Evolutionary conservation across 139 green algal species (phyloP).

Genomic region (Chlamydomonas schloesseri): DNA sequence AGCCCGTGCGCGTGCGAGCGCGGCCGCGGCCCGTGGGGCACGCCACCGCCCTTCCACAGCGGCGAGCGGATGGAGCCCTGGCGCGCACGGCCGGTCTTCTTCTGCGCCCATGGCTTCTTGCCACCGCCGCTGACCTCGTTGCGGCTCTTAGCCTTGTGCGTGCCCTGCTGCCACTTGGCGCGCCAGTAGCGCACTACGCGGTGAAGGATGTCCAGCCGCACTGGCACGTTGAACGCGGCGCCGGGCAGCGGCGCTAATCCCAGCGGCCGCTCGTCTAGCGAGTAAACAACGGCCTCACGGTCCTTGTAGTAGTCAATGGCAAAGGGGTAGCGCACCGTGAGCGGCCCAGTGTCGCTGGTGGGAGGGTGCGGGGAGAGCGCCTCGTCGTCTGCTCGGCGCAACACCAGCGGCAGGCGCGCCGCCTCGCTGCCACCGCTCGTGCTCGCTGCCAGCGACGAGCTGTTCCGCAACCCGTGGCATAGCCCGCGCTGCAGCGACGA

Average conservation of each 20-base stretch:
- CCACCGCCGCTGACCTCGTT: constrained; percentile 91
- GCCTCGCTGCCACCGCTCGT: background rate
- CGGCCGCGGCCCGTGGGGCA: constrained; percentile 79
- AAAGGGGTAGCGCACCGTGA: constrained; percentile 52
- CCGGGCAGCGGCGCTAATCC: constrained; percentile 49
- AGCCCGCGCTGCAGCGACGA: no score
- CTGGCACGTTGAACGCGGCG: constrained; percentile 65
- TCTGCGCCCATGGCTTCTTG: constrained; percentile 96
- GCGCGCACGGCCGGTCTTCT: constrained; percentile 92
- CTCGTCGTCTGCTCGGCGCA: constrained; percentile 8
- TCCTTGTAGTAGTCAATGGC: constrained; percentile 47
- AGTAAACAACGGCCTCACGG: constrained; percentile 42
- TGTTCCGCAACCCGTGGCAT: no score
- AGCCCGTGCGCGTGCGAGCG: constrained; percentile 84
- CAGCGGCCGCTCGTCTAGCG: constrained; percentile 41
- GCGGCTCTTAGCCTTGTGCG: constrained; percentile 79
- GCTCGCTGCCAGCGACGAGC: background rate
- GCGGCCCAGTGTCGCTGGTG: background rate
- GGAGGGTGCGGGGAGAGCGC: constrained; percentile 34
- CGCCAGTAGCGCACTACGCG: constrained; percentile 90
- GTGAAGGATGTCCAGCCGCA: constrained; percentile 91
- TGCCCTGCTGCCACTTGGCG: constrained; percentile 90
- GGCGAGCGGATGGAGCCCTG: constrained; percentile 84
- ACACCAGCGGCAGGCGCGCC: background rate
- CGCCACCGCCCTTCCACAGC: constrained; percentile 86